phyloP scores from a whole-genome alignment of 768 basidiomycete genomes.

The Panaeolus papilionaceus region DNA sequence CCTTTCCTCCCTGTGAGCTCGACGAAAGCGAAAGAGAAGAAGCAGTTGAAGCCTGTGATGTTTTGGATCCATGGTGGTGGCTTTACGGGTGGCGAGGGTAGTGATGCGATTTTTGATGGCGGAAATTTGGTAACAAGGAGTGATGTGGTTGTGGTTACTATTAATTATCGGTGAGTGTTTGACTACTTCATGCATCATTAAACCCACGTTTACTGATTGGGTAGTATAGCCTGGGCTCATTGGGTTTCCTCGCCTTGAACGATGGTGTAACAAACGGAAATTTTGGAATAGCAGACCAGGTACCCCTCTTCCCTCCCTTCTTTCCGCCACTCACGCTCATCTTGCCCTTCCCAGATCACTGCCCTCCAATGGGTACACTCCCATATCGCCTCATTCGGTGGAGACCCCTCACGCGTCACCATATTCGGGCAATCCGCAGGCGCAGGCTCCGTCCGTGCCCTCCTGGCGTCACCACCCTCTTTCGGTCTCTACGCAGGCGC shows the following conservation, averaged over 20 bases:
- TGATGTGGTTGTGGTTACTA: constrained; percentile 47
- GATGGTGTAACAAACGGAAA: constrained; percentile 52
- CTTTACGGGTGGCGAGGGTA: constrained; percentile 46
- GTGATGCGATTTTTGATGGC: constrained; percentile 48
- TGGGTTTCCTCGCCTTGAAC: constrained; percentile 49
- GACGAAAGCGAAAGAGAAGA: constrained; percentile 17
- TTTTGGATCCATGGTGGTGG: constrained; percentile 61
- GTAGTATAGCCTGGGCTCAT: constrained; percentile 39
- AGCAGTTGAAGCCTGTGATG: constrained; percentile 46
- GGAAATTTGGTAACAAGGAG: constrained; percentile 50
- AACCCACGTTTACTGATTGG: background rate
- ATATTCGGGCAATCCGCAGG: constrained; percentile 64
- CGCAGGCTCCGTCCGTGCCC: constrained; percentile 47
- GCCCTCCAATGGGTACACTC: constrained; percentile 52
- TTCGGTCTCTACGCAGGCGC: constrained; percentile 47
- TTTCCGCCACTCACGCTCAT: background rate
- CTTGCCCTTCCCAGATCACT: constrained; percentile 30
- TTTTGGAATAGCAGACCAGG: constrained; percentile 48
- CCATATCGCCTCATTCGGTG: constrained; percentile 63
- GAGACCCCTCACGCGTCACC: constrained; percentile 57
- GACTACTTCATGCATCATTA: too few species aligned
- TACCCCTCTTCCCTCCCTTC: background rate
- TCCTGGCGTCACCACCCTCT: constrained; percentile 41
- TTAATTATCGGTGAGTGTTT: constrained; percentile 43
- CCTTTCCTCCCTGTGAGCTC: constrained; percentile 37